These are phyloP conservation scores for Brassica rapa DNA, from an alignment of 345 rosid genomes.

Conservation along the genomic window DNA sequence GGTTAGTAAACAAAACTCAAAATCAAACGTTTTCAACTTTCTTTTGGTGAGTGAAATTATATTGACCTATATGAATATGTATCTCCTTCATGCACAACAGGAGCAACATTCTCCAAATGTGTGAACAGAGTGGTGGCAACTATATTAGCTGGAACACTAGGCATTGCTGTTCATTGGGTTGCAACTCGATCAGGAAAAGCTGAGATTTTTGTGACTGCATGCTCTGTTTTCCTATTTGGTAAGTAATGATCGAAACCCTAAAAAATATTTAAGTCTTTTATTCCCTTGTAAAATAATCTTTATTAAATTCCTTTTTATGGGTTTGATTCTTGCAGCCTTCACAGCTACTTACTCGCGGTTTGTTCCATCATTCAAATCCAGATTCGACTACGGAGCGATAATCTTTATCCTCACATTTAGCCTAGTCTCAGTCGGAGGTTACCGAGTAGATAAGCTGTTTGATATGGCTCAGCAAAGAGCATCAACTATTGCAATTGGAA, in stretches of 20 bases:
- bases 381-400: conserved; percentile 73
- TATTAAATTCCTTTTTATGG: not conserved
- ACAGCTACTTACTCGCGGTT: conserved; percentile 76
- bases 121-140: conserved; percentile 68
- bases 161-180: conserved; percentile 62
- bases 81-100: conserved; percentile 43
- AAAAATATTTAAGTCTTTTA: not conserved
- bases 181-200: conserved; percentile 56
- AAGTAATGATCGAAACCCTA: conserved; percentile 38
- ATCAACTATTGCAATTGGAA: conserved; percentile 65
- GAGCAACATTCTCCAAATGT: conserved; percentile 67
- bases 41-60: not conserved
- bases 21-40: not conserved
- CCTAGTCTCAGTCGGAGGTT: conserved; percentile 66
- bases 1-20: conserved; percentile 47
- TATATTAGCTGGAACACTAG: conserved; percentile 65
- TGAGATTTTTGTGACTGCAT: conserved; percentile 56
- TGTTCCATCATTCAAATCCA: conserved; percentile 65
- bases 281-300: not conserved
- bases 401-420: conserved; percentile 86
- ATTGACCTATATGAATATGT: not conserved
- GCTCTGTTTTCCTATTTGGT: conserved; percentile 70
- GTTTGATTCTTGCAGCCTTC: conserved; percentile 53
- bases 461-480: conserved; percentile 62
- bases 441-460: conserved; percentile 55